Percentiles rank a stretch among this genome's conserved stretches.
These are phyloP conservation scores for Aquilaria yunnanensis DNA, from an alignment of 345 rosid genomes.

Conservation along the genomic window DNA sequence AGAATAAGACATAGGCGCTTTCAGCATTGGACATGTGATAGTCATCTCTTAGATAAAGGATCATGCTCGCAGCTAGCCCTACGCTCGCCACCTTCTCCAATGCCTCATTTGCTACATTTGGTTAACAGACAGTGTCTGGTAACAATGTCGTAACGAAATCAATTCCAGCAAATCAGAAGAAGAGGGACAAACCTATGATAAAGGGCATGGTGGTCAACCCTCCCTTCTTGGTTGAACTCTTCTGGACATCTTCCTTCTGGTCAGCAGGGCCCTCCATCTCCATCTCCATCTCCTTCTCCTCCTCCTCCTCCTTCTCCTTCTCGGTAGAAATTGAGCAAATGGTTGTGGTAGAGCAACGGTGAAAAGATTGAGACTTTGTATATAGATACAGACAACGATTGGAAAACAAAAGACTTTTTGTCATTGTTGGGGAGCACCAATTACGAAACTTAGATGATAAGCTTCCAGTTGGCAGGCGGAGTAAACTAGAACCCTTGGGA, in stretches of 20 bases:
- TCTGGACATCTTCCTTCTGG: slow-evolving; percentile 2
- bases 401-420: too few species aligned
- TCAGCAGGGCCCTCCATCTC: neutral
- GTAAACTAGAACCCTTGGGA: too few species aligned
- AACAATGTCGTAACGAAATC: too few species aligned
- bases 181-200: slow-evolving; percentile 28
- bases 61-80: slow-evolving; percentile 47
- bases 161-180: too few species aligned
- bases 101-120: slow-evolving; percentile 43
- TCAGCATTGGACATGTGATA: slow-evolving; percentile 31
- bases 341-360: too few species aligned
- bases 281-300: neutral
- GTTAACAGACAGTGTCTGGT: too few species aligned
- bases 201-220: slow-evolving; percentile 48
- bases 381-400: too few species aligned
- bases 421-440: too few species aligned
- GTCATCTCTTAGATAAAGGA: slow-evolving; percentile 24
- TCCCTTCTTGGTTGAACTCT: slow-evolving; percentile 25
- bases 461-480: too few species aligned
- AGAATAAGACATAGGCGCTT: slow-evolving; percentile 30
- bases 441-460: too few species aligned
- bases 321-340: neutral
- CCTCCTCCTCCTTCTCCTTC: neutral
- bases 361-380: too few species aligned
- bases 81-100: slow-evolving; percentile 42